Evolutionary conservation across 2,329 filamentous ascomycete species (phyloP).

Genomic region (Penicillium nordicum): DNA sequence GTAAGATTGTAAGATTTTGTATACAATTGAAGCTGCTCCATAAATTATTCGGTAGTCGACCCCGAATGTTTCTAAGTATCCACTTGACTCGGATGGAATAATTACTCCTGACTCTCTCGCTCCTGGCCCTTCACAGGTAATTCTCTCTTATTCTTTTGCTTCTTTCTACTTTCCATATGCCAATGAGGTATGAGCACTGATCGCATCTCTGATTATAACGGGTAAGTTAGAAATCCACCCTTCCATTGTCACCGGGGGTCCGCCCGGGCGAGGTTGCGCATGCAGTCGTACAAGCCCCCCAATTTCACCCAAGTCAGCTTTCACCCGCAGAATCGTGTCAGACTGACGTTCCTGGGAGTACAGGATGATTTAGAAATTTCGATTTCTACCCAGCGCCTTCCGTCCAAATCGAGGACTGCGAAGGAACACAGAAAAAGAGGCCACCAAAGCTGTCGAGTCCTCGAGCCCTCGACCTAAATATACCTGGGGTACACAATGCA

Average conservation of each 20-base stretch:
- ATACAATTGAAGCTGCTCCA: slow-evolving; percentile 1
- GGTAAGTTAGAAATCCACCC: slow-evolving; percentile 14
- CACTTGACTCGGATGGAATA: slow-evolving; percentile 6
- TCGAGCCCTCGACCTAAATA: slow-evolving; percentile 7
- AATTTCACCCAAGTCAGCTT: slow-evolving; percentile 8
- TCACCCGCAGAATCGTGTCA: slow-evolving; percentile 9
- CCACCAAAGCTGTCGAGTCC: background rate
- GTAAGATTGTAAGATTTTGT: slow-evolving; percentile 4
- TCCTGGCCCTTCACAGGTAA: background rate
- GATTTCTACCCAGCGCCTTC: slow-evolving; percentile 17
- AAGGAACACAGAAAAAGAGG: slow-evolving; percentile 3
- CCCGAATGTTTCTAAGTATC: slow-evolving; percentile 12
- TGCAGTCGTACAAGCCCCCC: slow-evolving; percentile 9
- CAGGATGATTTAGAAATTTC: slow-evolving; percentile 29
- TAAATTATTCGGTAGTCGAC: slow-evolving; percentile 13
- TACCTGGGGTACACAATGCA: slow-evolving; percentile 27
- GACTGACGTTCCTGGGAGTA: slow-evolving; percentile 18
- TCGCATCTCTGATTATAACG: slow-evolving; percentile 8
- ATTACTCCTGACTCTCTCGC: slow-evolving; percentile 10
- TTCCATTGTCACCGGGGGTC: background rate
- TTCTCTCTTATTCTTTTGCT: background rate
- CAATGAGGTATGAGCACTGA: slow-evolving; percentile 2
- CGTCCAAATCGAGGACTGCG: slow-evolving; percentile 10
- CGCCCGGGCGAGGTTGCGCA: slow-evolving; percentile 7
- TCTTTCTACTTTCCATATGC: background rate